These are phyloP conservation scores for Sporothrix euskadiensis DNA, from an alignment of 2,329 filamentous ascomycete genomes.

Conservation along the genomic window DNA sequence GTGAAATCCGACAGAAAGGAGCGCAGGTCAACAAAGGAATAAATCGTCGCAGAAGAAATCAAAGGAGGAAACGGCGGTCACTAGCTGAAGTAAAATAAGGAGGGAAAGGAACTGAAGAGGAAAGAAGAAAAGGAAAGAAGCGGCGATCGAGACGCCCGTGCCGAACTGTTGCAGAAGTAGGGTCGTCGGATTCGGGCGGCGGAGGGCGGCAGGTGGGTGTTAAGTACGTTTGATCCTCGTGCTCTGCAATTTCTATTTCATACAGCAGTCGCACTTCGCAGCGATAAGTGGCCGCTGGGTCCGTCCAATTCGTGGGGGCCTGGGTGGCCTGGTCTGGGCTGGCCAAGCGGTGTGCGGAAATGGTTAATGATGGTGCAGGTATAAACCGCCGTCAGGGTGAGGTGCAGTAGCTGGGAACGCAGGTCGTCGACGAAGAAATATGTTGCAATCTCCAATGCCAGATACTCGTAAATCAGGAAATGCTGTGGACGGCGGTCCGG, in stretches of 20 bases:
- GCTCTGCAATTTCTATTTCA: conserved; percentile 14
- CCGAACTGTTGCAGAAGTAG: conserved; percentile 22
- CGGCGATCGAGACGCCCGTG: conserved; percentile 19
- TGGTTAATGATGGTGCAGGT: conserved; percentile 8
- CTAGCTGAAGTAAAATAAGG: neutral
- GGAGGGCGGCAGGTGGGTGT: conserved; percentile 19
- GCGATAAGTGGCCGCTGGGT: conserved; percentile 22
- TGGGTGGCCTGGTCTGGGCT: neutral
- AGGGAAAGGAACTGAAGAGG: neutral
- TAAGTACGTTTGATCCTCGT: conserved; percentile 23
- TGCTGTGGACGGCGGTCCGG: neutral
- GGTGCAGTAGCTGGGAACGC: neutral
- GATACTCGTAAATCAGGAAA: neutral
- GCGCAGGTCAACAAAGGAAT: neutral
- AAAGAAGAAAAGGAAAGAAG: neutral
- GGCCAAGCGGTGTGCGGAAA: conserved; percentile 16
- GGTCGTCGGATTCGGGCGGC: conserved; percentile 23
- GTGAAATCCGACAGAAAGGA: neutral
- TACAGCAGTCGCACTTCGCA: neutral
- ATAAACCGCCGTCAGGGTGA: conserved; percentile 3
- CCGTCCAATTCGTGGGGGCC: conserved; percentile 19
- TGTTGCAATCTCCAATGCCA: conserved; percentile 11
- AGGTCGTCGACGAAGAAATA: neutral
- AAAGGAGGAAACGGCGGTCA: neutral
- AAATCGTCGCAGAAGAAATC: neutral